These are phyloP conservation scores for Raphanus hybrid DNA, from an alignment of 441 rosid genomes.

Conservation along the genomic window DNA sequence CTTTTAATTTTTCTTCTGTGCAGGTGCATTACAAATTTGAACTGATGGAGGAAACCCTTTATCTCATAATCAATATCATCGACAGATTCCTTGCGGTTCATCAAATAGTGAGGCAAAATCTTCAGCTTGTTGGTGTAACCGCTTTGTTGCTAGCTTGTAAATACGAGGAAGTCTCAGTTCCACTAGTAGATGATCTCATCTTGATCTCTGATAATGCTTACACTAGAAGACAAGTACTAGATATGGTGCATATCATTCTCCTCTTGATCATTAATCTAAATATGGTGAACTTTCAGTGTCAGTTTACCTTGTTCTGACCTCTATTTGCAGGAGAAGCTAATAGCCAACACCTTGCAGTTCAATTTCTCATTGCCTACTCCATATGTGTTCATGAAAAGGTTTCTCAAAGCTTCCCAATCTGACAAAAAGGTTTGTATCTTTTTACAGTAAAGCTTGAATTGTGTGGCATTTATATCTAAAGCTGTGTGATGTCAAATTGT, in stretches of 20 bases:
- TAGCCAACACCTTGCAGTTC: conserved; percentile 78
- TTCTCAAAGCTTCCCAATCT: conserved; percentile 84
- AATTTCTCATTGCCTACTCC: conserved; percentile 86
- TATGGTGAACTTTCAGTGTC: conserved; percentile 52
- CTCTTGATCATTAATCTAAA: conserved; percentile 38
- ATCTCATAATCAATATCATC: conserved; percentile 74
- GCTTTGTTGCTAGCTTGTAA: conserved; percentile 96
- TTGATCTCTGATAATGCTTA: conserved; percentile 92
- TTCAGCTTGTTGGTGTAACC: conserved; percentile 90
- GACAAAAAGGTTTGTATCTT: conserved; percentile 72
- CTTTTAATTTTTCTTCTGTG: background rate
- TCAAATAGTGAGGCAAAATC: conserved; percentile 73
- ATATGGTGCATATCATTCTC: conserved; percentile 61
- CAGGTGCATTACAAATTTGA: conserved; percentile 99
- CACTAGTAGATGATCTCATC: conserved; percentile 90
- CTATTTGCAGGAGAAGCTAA: conserved; percentile 70
- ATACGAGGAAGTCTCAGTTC: conserved; percentile 95
- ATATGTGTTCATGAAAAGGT: conserved; percentile 84
- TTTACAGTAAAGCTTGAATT: conserved; percentile 4
- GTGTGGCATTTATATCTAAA: conserved; percentile 15
- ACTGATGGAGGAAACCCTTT: conserved; percentile 92
- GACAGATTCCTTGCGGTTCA: conserved; percentile 82
- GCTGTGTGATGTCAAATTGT: conserved; percentile 17
- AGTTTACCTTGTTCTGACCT: background rate
- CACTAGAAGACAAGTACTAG: conserved; percentile 78